These are phyloP conservation scores for Ceratocystis variospora DNA, from an alignment of 2,329 filamentous ascomycete genomes.

Conservation along the genomic window DNA sequence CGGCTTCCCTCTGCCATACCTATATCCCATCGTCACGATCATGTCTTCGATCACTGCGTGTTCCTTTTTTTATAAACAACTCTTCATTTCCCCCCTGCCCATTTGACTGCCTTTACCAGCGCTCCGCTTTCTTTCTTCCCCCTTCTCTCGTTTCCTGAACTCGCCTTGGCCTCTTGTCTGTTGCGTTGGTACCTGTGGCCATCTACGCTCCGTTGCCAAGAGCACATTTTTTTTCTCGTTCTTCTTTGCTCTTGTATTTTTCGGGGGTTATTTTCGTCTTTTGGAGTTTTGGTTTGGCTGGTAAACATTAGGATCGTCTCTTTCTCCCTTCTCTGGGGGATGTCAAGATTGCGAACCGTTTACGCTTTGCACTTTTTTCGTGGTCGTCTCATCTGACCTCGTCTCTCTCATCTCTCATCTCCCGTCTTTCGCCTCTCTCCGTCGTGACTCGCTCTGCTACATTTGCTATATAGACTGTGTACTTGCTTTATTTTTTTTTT, in stretches of 20 bases:
- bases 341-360: conserved; percentile 7
- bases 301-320: conserved; percentile 12
- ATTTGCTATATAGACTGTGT: neutral
- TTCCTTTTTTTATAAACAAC: neutral
- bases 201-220: neutral
- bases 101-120: neutral
- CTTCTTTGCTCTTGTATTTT: neutral
- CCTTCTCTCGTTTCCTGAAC: conserved; percentile 17
- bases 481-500: neutral
- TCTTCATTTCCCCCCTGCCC: neutral
- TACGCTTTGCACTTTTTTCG: neutral
- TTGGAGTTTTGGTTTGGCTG: conserved; percentile 13
- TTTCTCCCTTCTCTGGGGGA: neutral
- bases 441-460: no score
- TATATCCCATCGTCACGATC: neutral
- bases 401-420: no score
- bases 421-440: no score
- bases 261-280: neutral
- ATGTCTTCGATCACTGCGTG: neutral
- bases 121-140: conserved; percentile 9
- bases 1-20: neutral
- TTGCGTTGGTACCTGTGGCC: neutral
- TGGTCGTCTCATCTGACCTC: no score
- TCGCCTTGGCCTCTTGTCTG: neutral
- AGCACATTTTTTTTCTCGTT: neutral